Percentiles rank a stretch among this genome's conserved stretches.
Conservation (phyloP, 768 basidiomycete genomes). For the Boletus sp. region DNA sequence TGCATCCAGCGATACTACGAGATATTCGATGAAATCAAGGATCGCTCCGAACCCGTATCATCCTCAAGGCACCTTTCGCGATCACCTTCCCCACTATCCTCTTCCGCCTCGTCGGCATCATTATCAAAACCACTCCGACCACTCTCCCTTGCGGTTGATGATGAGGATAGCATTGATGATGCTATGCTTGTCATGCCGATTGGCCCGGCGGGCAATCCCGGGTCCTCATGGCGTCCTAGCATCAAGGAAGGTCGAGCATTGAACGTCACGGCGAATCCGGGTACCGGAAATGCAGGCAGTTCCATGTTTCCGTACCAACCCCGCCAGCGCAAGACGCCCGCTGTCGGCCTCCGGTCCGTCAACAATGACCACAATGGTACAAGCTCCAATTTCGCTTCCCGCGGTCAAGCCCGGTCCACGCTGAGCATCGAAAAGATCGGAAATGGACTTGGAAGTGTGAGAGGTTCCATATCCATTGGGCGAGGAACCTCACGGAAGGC, state of each 20-base stretch:
- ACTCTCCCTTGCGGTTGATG: constrained; percentile 39
- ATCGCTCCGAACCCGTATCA: constrained; percentile 59
- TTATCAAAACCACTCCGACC: constrained; percentile 22
- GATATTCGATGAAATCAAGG: constrained; percentile 77
- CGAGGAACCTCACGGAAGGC: constrained; percentile 58
- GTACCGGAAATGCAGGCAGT: constrained; percentile 8
- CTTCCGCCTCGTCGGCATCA: constrained; percentile 19
- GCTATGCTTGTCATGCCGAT: constrained; percentile 72
- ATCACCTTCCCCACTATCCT: constrained; percentile 28
- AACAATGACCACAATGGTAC: constrained; percentile 30
- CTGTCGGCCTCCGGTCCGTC: constrained; percentile 32
- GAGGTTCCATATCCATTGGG: constrained; percentile 65
- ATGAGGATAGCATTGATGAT: constrained; percentile 75
- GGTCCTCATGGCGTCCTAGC: constrained; percentile 2
- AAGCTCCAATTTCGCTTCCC: constrained; percentile 30
- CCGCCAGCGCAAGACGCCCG: constrained; percentile 39
- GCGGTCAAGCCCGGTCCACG: constrained; percentile 50
- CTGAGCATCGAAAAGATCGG: constrained; percentile 57
- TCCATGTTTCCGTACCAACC: constrained; percentile 33
- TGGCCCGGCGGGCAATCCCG: constrained; percentile 37
- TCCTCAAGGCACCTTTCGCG: constrained; percentile 24
- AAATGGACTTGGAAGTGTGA: constrained; percentile 33
- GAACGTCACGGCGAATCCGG: constrained; percentile 27
- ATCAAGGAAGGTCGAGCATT: constrained; percentile 10
- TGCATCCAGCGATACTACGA: constrained; percentile 85